Conservation (phyloP, 1,284 basidiomycete genomes). For the Coniferiporia weirii region DNA sequence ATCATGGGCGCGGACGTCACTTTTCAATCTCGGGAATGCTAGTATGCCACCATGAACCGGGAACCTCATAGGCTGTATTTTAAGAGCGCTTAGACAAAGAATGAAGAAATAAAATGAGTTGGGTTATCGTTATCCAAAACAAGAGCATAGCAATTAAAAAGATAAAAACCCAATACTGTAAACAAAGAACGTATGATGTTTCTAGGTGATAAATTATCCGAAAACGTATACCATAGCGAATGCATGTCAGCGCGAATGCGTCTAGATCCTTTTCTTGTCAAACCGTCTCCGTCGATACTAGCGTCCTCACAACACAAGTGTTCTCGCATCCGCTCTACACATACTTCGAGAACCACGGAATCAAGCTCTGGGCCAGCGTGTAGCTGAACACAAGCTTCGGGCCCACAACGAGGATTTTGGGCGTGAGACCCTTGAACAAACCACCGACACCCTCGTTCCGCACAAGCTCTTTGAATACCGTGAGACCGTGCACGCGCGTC, state of each 20-base stretch:
- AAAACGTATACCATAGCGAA: background rate
- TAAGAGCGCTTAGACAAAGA: background rate
- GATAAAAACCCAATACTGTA: background rate
- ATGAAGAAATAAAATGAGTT: background rate
- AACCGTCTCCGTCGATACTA: background rate
- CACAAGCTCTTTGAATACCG: conserved; percentile 84
- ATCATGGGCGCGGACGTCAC: no score
- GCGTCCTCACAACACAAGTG: background rate
- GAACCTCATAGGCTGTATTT: no score
- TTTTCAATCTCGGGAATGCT: no score
- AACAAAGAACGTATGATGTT: background rate
- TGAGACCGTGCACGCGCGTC: conserved; percentile 81
- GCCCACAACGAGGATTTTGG: conserved; percentile 95
- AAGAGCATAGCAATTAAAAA: background rate
- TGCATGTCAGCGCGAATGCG: background rate
- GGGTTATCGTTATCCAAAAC: background rate
- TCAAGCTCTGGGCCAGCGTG: conserved; percentile 93
- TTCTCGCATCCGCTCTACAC: conserved; percentile 37
- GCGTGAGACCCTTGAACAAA: conserved; percentile 97
- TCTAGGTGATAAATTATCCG: background rate
- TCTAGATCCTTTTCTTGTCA: background rate
- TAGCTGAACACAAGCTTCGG: conserved; percentile 98
- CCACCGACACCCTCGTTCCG: conserved; percentile 80
- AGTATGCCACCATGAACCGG: no score
- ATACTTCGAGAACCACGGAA: conserved; percentile 90